A percentile compares a stretch with the other conserved stretches of the same genome.
Conservation (phyloP, 768 basidiomycete species). For the Pseudohyphozyma bogoriensis region DNA sequence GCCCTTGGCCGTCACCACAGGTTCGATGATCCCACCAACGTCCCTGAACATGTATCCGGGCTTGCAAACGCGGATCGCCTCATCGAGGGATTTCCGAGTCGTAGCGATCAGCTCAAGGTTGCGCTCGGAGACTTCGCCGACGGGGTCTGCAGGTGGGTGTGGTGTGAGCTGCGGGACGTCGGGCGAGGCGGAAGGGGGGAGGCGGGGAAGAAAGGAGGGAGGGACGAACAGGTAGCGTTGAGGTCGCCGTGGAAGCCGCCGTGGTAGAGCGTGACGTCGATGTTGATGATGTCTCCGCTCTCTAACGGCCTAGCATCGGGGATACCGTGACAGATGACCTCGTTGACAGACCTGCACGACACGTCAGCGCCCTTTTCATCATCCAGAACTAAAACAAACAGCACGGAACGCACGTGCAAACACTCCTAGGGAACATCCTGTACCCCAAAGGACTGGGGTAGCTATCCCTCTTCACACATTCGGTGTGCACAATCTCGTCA, state of each 20-base stretch:
- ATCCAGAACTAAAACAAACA: too few relatives aligned
- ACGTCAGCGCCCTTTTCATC: not conserved
- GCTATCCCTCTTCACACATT: slow-evolving; percentile 73
- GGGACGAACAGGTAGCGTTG: slow-evolving; percentile 32
- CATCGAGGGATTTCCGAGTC: slow-evolving; percentile 72
- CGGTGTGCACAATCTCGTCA: slow-evolving; percentile 86
- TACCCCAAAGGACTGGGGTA: slow-evolving; percentile 95
- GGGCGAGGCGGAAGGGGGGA: not conserved
- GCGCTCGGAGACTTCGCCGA: slow-evolving; percentile 51
- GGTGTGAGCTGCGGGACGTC: not conserved
- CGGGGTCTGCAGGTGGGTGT: slow-evolving; percentile 22
- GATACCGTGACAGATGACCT: slow-evolving; percentile 85
- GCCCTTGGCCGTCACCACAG: slow-evolving; percentile 66
- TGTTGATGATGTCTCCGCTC: slow-evolving; percentile 94
- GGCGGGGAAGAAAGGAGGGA: not conserved
- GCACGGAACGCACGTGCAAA: slow-evolving; percentile 68
- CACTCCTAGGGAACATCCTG: slow-evolving; percentile 81
- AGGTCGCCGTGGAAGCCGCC: slow-evolving; percentile 78
- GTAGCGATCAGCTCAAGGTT: slow-evolving; percentile 70
- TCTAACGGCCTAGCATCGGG: slow-evolving; percentile 49
- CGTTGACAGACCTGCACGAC: slow-evolving; percentile 66
- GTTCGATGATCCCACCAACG: slow-evolving; percentile 78
- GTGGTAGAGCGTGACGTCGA: slow-evolving; percentile 73
- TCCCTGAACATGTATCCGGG: slow-evolving; percentile 85
- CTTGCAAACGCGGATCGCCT: slow-evolving; percentile 83